phyloP scores from a whole-genome alignment of 176 grass and related monocot species.

The Tuctoria greenei region DNA sequence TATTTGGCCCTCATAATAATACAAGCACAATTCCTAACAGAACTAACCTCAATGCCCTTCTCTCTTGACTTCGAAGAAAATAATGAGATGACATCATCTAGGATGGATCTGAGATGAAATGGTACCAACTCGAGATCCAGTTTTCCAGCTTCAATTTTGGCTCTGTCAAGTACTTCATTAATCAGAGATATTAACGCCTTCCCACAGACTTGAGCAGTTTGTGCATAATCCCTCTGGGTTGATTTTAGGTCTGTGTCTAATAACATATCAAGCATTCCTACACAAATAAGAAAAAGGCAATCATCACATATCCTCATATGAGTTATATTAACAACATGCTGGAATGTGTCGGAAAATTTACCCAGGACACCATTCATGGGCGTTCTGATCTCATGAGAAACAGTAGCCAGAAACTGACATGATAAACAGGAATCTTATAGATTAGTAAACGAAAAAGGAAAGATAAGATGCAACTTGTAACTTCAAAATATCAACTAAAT shows the following conservation, averaged over 20 bases:
- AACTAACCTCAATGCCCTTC: conserved; percentile 83
- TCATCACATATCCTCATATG: conserved; percentile 8
- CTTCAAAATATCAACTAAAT: conserved; percentile 1
- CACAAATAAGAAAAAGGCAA: conserved; percentile 23
- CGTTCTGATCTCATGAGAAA: conserved; percentile 99
- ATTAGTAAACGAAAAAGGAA: neutral
- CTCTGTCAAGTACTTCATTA: conserved; percentile 96
- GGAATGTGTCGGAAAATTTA: conserved; percentile 33
- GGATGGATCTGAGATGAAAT: conserved; percentile 80
- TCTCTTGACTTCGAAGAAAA: conserved; percentile 84
- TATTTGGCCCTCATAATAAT: too few relatives aligned
- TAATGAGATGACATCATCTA: conserved; percentile 87
- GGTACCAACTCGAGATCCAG: conserved; percentile 78
- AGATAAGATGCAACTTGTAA: neutral
- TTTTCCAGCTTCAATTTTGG: conserved; percentile 92
- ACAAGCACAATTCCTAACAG: too few relatives aligned
- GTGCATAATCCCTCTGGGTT: conserved; percentile 86
- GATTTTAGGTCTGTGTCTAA: conserved; percentile 73
- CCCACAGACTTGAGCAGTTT: conserved; percentile 93
- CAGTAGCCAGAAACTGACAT: conserved; percentile 94
- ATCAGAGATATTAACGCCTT: conserved; percentile 89
- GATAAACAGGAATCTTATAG: conserved; percentile 31
- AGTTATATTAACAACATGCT: conserved; percentile 5
- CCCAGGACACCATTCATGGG: conserved; percentile 99
- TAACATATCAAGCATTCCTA: conserved; percentile 99